phyloP scores from a whole-genome alignment of 192 early-diverging fungal species.

The Linderina pennispora region DNA sequence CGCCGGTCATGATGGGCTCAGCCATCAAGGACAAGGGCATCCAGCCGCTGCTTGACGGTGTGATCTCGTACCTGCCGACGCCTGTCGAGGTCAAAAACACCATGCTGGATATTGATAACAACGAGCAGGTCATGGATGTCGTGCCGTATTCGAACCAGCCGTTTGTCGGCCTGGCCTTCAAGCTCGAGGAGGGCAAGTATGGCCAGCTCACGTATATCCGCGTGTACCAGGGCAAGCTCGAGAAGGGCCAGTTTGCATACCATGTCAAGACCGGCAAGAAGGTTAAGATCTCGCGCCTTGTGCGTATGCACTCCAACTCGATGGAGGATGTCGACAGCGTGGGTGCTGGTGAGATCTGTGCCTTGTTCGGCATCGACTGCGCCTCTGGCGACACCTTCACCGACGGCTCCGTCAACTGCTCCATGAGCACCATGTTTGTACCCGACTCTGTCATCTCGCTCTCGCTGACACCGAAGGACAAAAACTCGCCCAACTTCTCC shows the following conservation, averaged over 20 bases:
- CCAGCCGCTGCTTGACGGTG: slow-evolving; percentile 68
- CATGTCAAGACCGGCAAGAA: slow-evolving; percentile 88
- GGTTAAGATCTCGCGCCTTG: slow-evolving; percentile 92
- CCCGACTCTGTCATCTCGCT: slow-evolving; percentile 96
- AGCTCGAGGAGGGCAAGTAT: slow-evolving; percentile 90
- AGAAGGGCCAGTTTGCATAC: slow-evolving; percentile 79
- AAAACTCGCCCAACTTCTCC: slow-evolving; percentile 68
- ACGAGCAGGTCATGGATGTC: slow-evolving; percentile 56
- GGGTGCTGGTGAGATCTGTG: slow-evolving; percentile 95
- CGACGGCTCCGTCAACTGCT: slow-evolving; percentile 70
- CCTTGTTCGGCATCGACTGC: slow-evolving; percentile 96
- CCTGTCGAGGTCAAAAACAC: slow-evolving; percentile 67
- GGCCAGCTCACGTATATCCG: slow-evolving; percentile 97
- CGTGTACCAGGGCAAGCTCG: slow-evolving; percentile 89
- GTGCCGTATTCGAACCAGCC: slow-evolving; percentile 61
- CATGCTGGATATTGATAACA: slow-evolving; percentile 63
- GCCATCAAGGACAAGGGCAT: slow-evolving; percentile 83
- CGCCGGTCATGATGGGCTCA: slow-evolving; percentile 81
- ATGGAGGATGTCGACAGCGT: slow-evolving; percentile 96
- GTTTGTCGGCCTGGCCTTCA: slow-evolving; percentile 83
- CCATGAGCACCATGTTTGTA: slow-evolving; percentile 98
- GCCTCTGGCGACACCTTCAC: slow-evolving; percentile 97
- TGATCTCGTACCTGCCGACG: slow-evolving; percentile 63
- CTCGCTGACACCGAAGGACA: slow-evolving; percentile 84
- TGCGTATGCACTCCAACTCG: slow-evolving; percentile 97